Base-by-base conservation (phyloP, 2,329 filamentous ascomycete genomes). In the Sclerotinia nivalis region DNA sequence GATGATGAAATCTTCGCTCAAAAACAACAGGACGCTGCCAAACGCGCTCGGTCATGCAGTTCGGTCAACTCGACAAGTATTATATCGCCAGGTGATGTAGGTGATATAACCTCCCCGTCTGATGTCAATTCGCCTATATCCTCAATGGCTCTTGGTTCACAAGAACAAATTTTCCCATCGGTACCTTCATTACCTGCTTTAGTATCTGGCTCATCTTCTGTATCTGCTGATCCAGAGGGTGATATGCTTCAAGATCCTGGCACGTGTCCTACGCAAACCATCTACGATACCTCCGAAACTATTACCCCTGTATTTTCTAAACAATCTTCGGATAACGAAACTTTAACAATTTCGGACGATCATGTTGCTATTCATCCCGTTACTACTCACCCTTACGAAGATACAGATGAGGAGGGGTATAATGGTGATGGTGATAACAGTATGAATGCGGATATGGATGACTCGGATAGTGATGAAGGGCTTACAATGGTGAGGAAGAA, bases 131-230 rank as follows among this genome's bases (percentile, higher is more conserved):
- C 75, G 70, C 79, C 66, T n/a, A 77, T 80, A 1, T 81, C 83
- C 4, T 84, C 84, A 8, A 81, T 83, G 12, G 84, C 85, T 74
- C 75, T 85, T 22, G 82, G 81, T 3, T 89, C 76, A 20, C 72
- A 70, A 20, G 76, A 76, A 47, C 75, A 76, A 62, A 71, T 74
- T 40, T 78, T 88, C 77, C 86, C 86, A 69, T 90, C 88, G 4
- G 88, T 90, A 66, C 88, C 87, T 0, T 90, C 88, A 7, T 79
- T 90, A 3, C 88, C 88, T 15, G 87, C 88, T 9, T 80, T 90
- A 10, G 81, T 90, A 15, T 90, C 88, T 69, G 86, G 88, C 15
- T 86, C 87, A 12, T 89, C 87, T 75, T 90, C 88, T 2, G 84
- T 89, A 13, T 90, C 87, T 20, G 87, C 86, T 0, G 88, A 89